phyloP scores from a whole-genome alignment of 1,284 basidiomycete species.

The Leccinum subrobustum region DNA sequence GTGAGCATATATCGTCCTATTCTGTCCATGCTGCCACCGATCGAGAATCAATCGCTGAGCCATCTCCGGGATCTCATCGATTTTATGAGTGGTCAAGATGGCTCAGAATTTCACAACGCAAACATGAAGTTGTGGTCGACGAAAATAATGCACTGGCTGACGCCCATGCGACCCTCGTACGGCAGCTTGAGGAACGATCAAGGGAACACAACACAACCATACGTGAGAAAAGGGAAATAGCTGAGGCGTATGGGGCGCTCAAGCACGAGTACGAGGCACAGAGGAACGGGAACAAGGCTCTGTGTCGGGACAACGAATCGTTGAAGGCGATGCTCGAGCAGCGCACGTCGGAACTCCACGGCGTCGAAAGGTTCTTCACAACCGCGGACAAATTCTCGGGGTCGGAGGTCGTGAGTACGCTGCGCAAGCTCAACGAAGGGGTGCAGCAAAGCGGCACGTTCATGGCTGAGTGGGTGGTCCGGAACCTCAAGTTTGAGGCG shows the following conservation, averaged over 20 bases:
- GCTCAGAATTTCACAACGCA: no score
- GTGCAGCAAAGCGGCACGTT: constrained; percentile 16
- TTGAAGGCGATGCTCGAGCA: neutral
- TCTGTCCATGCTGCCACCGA: no score
- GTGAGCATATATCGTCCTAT: no score
- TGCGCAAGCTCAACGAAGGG: constrained; percentile 19
- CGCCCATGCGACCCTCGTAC: neutral
- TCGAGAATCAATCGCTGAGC: no score
- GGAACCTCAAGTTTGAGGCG: constrained; percentile 2
- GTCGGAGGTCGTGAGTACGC: constrained; percentile 18
- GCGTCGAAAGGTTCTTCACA: constrained; percentile 17
- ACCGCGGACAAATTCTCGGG: constrained; percentile 19
- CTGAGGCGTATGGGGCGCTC: neutral
- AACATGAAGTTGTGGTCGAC: neutral
- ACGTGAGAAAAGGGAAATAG: neutral
- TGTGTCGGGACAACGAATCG: neutral
- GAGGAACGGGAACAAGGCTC: neutral
- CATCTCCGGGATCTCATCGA: no score
- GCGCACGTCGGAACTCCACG: constrained; percentile 18
- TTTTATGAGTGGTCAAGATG: neutral
- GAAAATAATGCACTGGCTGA: constrained; percentile 3
- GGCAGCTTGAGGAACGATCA: constrained; percentile 11
- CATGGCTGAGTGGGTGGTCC: constrained; percentile 17
- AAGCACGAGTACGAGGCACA: neutral
- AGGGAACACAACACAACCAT: neutral